Conservation (phyloP, 2,329 filamentous ascomycete genomes). For the Monilinia fructicola region DNA sequence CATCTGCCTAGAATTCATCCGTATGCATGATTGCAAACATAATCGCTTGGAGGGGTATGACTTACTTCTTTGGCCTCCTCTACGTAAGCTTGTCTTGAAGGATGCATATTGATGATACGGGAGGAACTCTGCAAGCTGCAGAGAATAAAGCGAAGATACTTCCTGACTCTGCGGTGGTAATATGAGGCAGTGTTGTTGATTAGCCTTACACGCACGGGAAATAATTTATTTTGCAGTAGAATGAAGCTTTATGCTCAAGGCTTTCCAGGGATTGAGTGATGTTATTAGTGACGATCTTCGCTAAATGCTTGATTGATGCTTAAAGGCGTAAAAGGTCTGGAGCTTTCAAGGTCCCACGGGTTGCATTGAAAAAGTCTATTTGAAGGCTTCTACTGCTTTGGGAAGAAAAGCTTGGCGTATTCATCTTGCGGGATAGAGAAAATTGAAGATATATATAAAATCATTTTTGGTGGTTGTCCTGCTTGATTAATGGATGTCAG, state of each 20-base stretch:
- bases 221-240: slow-evolving; percentile 10
- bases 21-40: not conserved
- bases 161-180: not conserved
- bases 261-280: slow-evolving; percentile 1
- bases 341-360: too few relatives aligned
- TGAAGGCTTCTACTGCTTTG: not conserved
- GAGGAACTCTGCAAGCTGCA: not conserved
- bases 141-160: not conserved
- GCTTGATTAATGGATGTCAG: not conserved
- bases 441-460: not conserved
- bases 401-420: slow-evolving; percentile 5
- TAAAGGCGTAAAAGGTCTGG: not conserved
- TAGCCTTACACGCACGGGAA: not conserved
- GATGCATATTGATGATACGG: slow-evolving; percentile 62
- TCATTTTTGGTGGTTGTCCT: not conserved
- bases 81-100: slow-evolving; percentile 87
- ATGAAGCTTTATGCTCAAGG: slow-evolving; percentile 13
- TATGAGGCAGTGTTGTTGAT: not conserved
- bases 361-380: not conserved
- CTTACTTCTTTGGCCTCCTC: slow-evolving; percentile 77
- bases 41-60: slow-evolving; percentile 23
- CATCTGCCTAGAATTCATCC: slow-evolving; percentile 15
- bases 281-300: slow-evolving; percentile 18
- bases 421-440: not conserved
- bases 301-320: not conserved